Evolutionary conservation across 78 protist species (phyloP).

Genomic region (Chrysochromulina tobinii): DNA sequence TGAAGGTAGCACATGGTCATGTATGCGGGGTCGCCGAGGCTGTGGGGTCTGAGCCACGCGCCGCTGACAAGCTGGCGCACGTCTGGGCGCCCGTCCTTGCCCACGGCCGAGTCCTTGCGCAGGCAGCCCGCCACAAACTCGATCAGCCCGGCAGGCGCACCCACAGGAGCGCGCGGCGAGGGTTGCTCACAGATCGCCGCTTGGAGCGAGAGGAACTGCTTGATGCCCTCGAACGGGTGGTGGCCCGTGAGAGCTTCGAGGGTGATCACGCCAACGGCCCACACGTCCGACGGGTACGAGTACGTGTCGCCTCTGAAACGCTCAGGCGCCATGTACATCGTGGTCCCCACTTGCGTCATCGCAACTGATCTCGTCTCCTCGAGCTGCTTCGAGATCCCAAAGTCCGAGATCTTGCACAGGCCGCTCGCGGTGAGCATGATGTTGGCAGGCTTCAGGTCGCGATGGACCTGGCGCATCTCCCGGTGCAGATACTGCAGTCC

Average conservation of each 20-base stretch:
- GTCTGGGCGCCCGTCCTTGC: too few species aligned
- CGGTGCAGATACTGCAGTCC: conserved; percentile 52
- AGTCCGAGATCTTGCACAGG: conserved; percentile 65
- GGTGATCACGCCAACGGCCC: conserved; percentile 35
- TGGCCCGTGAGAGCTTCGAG: background rate
- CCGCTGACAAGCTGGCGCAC: too few species aligned
- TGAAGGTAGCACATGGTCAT: too few species aligned
- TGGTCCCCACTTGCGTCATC: conserved; percentile 68
- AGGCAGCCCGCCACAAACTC: too few species aligned
- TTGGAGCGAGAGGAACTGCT: too few species aligned
- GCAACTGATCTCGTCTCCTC: conserved; percentile 31
- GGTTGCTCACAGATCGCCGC: too few species aligned
- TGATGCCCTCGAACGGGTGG: background rate
- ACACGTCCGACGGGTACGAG: conserved; percentile 42
- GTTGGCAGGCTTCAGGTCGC: conserved; percentile 80
- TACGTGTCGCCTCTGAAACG: conserved; percentile 42
- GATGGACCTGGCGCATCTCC: conserved; percentile 8
- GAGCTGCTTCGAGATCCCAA: conserved; percentile 68
- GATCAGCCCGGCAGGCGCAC: too few species aligned
- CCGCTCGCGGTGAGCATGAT: conserved; percentile 61
- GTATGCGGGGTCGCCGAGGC: too few species aligned
- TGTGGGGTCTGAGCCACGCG: too few species aligned
- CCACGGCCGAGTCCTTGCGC: too few species aligned
- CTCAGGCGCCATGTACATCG: conserved; percentile 89
- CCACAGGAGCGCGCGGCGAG: too few species aligned